phyloP scores from a whole-genome alignment of 225 moss, liverwort and hornwort species.

The Asterella californica region DNA sequence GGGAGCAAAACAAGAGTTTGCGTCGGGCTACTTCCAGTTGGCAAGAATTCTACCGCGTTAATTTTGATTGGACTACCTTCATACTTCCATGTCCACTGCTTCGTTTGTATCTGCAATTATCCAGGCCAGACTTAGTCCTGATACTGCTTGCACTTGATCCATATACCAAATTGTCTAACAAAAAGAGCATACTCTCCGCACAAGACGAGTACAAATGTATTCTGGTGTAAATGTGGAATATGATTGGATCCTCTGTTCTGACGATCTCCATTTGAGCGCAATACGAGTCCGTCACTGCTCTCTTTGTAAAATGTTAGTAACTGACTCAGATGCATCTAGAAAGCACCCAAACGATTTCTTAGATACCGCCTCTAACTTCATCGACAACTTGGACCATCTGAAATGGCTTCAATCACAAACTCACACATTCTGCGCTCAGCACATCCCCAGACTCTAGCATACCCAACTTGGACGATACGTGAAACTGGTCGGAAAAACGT shows the following conservation, averaged over 20 bases:
- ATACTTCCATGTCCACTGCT: conserved; percentile 68
- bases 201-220: background rate
- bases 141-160: background rate
- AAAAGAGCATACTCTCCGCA: background rate
- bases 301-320: no score
- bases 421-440: background rate
- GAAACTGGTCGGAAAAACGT: background rate
- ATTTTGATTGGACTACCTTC: conserved; percentile 61
- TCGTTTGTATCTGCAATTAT: conserved; percentile 52
- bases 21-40: conserved; percentile 27
- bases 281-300: no score
- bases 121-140: background rate
- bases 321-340: no score
- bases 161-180: background rate
- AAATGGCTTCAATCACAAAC: background rate
- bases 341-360: background rate
- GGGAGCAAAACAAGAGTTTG: conserved; percentile 68
- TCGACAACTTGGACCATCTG: no score
- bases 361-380: background rate
- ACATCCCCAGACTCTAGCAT: background rate
- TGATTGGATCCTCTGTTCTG: background rate
- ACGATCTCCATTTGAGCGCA: background rate
- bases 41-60: conserved; percentile 57
- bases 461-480: background rate
- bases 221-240: background rate